Evolutionary conservation across 2,329 filamentous ascomycete genomes (phyloP), one percentile per base, ranked within the genome.

Genomic region (Zymoseptoria passerinii): DNA sequence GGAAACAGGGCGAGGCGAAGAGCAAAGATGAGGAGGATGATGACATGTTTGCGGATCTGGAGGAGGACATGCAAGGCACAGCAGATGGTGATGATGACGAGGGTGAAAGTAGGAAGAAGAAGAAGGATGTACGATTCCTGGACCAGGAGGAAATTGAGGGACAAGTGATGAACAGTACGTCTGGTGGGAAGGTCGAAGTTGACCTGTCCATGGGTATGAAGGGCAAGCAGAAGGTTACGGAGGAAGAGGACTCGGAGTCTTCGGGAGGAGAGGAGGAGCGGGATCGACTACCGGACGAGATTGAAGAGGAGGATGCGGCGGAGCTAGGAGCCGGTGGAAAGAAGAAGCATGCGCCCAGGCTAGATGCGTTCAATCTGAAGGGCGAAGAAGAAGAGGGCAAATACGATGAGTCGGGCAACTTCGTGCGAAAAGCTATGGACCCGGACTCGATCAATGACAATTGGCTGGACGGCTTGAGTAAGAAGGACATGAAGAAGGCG

Each of bases 331-430:
- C 90, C 1, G 94, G 94, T 13, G 88, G 89, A 1, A 87, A 95
- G 67, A 97, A 96, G 77, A 89, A 86, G 67, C 90, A 96, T 73
- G 94, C 94, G 1, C 94, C 94, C 1, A 90, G 94, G 72, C 81
- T 99, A 5, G 94, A 97, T 73, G 92, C 92, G 2, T 99, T 99
- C 80, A 97, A 99, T 70, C 89, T 99, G 80, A 85, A 84, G 59
- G 78, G 83, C 10, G 94, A 99, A 73, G 86, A 95, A 72, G 91
- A 97, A 69, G 92, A 97, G 66, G 94, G 94, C 1, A 82, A 85
- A 9, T 99, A 96, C 68, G 94, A 99, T 71, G 88, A 94, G 66
- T 78, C 86, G 1, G 92, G 92, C 8, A 99, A 97, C 73, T 99
- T 86, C 71, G 84, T 99, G 50, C 85, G 94, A 58, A 95, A 95